These are phyloP conservation scores for Colletotrichum tanaceti DNA, from an alignment of 2,329 filamentous ascomycete genomes.

Conservation along the genomic window DNA sequence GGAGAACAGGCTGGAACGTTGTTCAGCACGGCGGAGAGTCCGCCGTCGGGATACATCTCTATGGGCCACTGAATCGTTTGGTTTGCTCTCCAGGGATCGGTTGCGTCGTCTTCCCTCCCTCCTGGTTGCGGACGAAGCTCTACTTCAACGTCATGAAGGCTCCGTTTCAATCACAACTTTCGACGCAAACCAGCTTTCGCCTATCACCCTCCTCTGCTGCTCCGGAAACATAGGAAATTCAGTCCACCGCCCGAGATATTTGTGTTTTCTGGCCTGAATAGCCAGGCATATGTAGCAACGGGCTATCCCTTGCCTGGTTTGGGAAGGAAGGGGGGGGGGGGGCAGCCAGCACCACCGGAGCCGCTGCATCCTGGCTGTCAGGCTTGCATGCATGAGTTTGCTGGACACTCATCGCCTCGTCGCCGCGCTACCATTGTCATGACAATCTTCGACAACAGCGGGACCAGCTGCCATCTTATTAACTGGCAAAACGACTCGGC, in stretches of 20 bases:
- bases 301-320: slow-evolving; percentile 21
- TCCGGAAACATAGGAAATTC: not conserved
- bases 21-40: not conserved
- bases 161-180: not conserved
- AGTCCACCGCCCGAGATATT: slow-evolving; percentile 1
- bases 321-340: not conserved
- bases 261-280: slow-evolving; percentile 9
- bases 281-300: slow-evolving; percentile 21
- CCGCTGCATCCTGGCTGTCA: slow-evolving; percentile 31
- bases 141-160: slow-evolving; percentile 8
- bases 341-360: slow-evolving; percentile 20
- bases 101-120: not conserved
- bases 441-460: not conserved
- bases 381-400: slow-evolving; percentile 36
- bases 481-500: slow-evolving; percentile 13
- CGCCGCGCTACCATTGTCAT: not conserved
- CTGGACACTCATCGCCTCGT: not conserved
- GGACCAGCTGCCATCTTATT: slow-evolving; percentile 18
- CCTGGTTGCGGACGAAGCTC: slow-evolving; percentile 15
- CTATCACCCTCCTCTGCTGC: not conserved
- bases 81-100: slow-evolving; percentile 10
- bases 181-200: not conserved
- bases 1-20: not conserved
- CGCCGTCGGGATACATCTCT: slow-evolving; percentile 13
- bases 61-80: not conserved